Percentiles rank a stretch among this genome's conserved stretches.
Evolutionary conservation across 2,329 filamentous ascomycete species (phyloP).

Genomic region (Phyllosticta citriasiana): DNA sequence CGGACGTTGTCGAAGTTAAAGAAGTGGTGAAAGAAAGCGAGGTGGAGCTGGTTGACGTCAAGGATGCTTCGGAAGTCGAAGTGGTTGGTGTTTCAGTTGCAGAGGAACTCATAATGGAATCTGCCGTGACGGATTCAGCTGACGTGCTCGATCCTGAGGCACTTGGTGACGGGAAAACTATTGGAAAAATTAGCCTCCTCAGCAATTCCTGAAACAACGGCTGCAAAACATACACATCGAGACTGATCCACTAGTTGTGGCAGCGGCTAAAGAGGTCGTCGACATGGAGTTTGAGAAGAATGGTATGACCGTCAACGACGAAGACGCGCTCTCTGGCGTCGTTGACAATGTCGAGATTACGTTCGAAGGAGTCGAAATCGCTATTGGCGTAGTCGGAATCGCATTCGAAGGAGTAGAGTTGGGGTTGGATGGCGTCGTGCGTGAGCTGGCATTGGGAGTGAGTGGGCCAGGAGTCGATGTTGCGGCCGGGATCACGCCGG

Average conservation of each 20-base stretch:
- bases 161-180: not conserved
- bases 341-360: not conserved
- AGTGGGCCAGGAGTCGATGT: not conserved
- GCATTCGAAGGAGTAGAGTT: not conserved
- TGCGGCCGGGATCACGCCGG: not conserved
- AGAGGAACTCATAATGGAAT: not conserved
- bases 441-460: not conserved
- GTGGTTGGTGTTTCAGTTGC: not conserved
- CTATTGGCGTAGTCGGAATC: constrained; percentile 12
- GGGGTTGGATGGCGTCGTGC: not conserved
- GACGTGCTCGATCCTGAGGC: not conserved
- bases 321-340: not conserved
- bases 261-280: not conserved
- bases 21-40: not conserved
- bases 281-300: not conserved
- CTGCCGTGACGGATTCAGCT: not conserved
- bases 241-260: not conserved
- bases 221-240: not conserved
- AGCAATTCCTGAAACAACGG: not conserved
- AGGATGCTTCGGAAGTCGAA: not conserved
- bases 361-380: constrained; percentile 8
- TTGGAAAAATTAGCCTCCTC: not conserved
- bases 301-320: not conserved
- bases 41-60: not conserved
- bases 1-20: not conserved